Conservation (phyloP, 2,329 filamentous ascomycete species). For the Samsoniella hepiali region DNA sequence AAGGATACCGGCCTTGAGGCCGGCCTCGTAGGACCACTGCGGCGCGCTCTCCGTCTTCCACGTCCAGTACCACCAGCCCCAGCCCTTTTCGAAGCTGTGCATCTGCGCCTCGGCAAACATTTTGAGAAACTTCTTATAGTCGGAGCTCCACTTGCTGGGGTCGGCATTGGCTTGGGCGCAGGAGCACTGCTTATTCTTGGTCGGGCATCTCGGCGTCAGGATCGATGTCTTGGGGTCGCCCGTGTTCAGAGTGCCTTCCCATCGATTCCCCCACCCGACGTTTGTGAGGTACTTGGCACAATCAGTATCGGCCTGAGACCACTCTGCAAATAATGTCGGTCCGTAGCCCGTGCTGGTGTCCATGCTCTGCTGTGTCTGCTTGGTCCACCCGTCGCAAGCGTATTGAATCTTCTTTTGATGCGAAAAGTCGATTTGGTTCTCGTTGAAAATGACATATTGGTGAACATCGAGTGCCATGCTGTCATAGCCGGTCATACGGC, state of each 20-base stretch:
- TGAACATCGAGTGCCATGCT: conserved; percentile 90
- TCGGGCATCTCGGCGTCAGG: conserved; percentile 71
- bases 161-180: conserved; percentile 76
- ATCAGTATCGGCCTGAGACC: conserved; percentile 96
- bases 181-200: conserved; percentile 60
- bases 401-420: conserved; percentile 84
- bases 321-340: conserved; percentile 92
- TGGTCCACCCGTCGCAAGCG: conserved; percentile 82
- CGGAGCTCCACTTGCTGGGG: conserved; percentile 60
- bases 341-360: conserved; percentile 78
- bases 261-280: conserved; percentile 81
- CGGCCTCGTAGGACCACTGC: conserved; percentile 91
- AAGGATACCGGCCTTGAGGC: conserved; percentile 73
- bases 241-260: conserved; percentile 81
- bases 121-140: conserved; percentile 81
- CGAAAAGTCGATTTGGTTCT: conserved; percentile 74
- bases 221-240: conserved; percentile 61
- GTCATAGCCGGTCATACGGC: conserved; percentile 67
- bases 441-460: conserved; percentile 98
- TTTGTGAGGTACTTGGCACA: conserved; percentile 86
- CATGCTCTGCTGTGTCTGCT: conserved; percentile 71
- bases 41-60: conserved; percentile 84
- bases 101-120: conserved; percentile 97
- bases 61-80: conserved; percentile 99
- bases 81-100: conserved; percentile 85